Percentiles rank a stretch among this genome's conserved stretches.
Conservation (phyloP, 305 asterid species). For the Lippia alba region DNA sequence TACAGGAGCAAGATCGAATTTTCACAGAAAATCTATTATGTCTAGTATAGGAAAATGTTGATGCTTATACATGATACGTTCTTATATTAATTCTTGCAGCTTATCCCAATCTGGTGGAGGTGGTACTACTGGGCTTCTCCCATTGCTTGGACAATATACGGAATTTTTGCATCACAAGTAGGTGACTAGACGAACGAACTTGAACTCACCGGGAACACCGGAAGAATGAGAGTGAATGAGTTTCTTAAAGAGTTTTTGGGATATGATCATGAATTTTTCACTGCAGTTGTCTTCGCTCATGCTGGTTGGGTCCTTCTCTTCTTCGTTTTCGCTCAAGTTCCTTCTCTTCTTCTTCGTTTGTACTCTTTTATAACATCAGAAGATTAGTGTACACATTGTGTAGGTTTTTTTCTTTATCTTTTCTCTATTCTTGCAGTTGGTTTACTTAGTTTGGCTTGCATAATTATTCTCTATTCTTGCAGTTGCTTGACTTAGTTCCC, state of each 20-base stretch:
- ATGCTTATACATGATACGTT: no score
- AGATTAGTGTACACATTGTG: no score
- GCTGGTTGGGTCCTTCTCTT: constrained; percentile 85
- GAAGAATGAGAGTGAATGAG: constrained; percentile 35
- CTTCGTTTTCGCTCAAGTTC: constrained; percentile 85
- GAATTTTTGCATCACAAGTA: constrained; percentile 66
- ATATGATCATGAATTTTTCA: constrained; percentile 67
- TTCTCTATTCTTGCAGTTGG: no score
- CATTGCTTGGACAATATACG: constrained; percentile 82
- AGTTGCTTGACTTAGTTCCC: no score
- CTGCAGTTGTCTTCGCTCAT: constrained; percentile 68
- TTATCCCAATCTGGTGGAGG: constrained; percentile 92
- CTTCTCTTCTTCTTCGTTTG: no score
- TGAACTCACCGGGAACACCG: constrained; percentile 38
- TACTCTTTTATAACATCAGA: no score
- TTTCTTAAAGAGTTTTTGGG: constrained; percentile 61
- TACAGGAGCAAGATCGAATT: no score
- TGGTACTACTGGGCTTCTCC: constrained; percentile 98
- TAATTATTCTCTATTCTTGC: no score
- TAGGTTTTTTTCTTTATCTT: no score
- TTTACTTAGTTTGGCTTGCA: no score
- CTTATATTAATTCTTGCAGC: constrained; percentile 39
- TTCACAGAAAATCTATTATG: no score
- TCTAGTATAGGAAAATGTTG: no score
- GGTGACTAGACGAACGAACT: constrained; percentile 56